Evolutionary conservation across 345 rosid genomes (phyloP), one percentile per base, ranked within the genome.

Genomic region (Salix purpurea): DNA sequence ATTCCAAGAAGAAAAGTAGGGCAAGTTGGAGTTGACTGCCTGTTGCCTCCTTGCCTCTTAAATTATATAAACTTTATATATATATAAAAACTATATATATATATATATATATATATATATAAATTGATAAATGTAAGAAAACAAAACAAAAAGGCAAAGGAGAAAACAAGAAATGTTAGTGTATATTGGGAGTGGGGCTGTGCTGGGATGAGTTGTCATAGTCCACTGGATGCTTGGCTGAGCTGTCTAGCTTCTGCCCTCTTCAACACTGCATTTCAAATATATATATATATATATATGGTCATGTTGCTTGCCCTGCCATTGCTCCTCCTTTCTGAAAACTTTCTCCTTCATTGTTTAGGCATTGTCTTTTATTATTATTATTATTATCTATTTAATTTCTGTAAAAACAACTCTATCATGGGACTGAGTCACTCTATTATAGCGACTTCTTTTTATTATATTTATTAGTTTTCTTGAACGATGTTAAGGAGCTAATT

Each of bases 141-240:
- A 67, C 15, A 18, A 0, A 56, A 9, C 5, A n/a, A 56, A 58
- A 56, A 10, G 28, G 50, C 34, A 50, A 28, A 46, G 48, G 56
- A 28, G 61, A 16, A 26, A 70, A 28, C 40, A 48, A 48, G 37
- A 16, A 46, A 70, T 15, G 26, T 37, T 26, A 48, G 11, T 24
- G 48, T 69, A 5, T 14, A 58, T 6, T 14, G 76, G 28, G 16
- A 23, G 70, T 32, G 78, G 67, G 78, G 52, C 52, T 71, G 28
- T 32, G 23, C 64, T n/a, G 78, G 74, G 75, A 69, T 77, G 81
- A 77, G 78, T 65, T 81, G 84, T 81, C 84, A 18, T 44, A 56
- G 50, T 69, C 71, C 75, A 77, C 36, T 13, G 30, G 84, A 74
- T 52, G 84, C 73, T 65, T 58, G 13, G 66, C 74, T 70, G 76